A percentile compares a stretch with the other conserved stretches of the same genome.
Conservation (phyloP, 1,284 basidiomycete species). For the Ceratorhiza oryzae-sativae region DNA sequence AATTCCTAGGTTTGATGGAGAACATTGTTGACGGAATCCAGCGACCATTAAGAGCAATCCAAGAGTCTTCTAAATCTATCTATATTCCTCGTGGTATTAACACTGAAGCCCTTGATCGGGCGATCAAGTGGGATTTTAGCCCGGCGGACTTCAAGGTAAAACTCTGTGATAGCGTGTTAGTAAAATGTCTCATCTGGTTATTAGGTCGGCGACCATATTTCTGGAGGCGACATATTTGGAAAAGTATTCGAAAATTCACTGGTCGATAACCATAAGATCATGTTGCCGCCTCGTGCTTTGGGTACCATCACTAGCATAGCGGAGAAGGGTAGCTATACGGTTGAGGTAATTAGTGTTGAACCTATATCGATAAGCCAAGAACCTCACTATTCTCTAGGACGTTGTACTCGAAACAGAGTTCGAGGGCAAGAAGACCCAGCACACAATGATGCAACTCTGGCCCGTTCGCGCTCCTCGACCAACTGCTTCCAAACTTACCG, state of each 20-base stretch:
- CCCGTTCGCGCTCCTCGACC: constrained; percentile 98
- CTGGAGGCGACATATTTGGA: constrained; percentile 96
- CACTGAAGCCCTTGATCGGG: constrained; percentile 91
- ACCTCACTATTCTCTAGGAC: constrained; percentile 63
- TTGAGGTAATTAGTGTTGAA: constrained; percentile 68
- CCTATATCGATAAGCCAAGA: not conserved
- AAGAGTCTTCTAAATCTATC: constrained; percentile 95
- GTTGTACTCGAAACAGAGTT: constrained; percentile 97
- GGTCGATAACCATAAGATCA: constrained; percentile 95
- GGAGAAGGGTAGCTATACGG: constrained; percentile 92
- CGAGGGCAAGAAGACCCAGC: constrained; percentile 91
- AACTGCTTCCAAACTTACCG: constrained; percentile 92
- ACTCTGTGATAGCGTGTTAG: not conserved
- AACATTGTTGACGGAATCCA: constrained; percentile 99
- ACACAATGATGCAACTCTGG: constrained; percentile 98
- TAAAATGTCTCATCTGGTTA: constrained; percentile 16
- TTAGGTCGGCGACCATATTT: constrained; percentile 94
- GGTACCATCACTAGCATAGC: constrained; percentile 95
- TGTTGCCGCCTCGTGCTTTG: constrained; percentile 91
- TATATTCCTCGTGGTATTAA: constrained; percentile 99
- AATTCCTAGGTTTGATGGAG: constrained; percentile 82
- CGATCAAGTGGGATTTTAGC: constrained; percentile 94
- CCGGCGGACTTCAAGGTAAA: constrained; percentile 80
- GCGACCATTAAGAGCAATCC: constrained; percentile 89
- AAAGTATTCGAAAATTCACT: constrained; percentile 97